Evolutionary conservation across 1,284 basidiomycete species (phyloP).

Genomic region (Sanghuangporus sanghuang): DNA sequence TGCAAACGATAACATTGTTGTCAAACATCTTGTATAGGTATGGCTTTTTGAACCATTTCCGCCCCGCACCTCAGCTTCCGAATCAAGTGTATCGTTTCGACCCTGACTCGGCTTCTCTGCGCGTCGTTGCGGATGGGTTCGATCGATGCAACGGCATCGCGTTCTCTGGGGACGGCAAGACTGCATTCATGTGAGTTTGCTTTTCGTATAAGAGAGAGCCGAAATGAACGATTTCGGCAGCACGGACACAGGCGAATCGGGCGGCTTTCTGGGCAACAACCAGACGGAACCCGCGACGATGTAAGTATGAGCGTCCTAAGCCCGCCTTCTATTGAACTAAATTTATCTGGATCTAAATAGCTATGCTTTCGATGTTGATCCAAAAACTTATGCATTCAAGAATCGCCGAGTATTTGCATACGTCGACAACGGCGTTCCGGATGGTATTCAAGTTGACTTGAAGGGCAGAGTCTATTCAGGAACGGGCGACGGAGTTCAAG

Average conservation of each 20-base stretch:
- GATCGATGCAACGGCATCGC: constrained; percentile 61
- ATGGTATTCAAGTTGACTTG: constrained; percentile 53
- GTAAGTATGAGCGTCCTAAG: constrained; percentile 33
- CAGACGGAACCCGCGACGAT: constrained; percentile 64
- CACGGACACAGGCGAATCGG: constrained; percentile 45
- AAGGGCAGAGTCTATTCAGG: constrained; percentile 67
- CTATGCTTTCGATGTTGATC: constrained; percentile 69
- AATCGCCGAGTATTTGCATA: constrained; percentile 73
- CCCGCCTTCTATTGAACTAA: background rate
- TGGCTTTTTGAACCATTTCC: constrained; percentile 60
- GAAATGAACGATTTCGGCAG: constrained; percentile 27
- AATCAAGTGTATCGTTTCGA: constrained; percentile 74
- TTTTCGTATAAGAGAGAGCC: background rate
- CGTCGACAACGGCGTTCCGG: constrained; percentile 58
- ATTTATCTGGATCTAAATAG: constrained; percentile 30
- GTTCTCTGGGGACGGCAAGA: constrained; percentile 59
- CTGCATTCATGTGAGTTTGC: constrained; percentile 55
- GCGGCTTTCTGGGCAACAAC: constrained; percentile 50
- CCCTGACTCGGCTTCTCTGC: constrained; percentile 54
- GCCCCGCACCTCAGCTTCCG: constrained; percentile 56
- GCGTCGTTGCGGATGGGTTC: constrained; percentile 69
- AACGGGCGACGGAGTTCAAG: constrained; percentile 67
- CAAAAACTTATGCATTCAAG: constrained; percentile 45
- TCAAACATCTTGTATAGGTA: constrained; percentile 22
- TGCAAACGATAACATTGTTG: background rate